Conservation (phyloP, 1,284 basidiomycete species). For the Trichosporon sp. region DNA sequence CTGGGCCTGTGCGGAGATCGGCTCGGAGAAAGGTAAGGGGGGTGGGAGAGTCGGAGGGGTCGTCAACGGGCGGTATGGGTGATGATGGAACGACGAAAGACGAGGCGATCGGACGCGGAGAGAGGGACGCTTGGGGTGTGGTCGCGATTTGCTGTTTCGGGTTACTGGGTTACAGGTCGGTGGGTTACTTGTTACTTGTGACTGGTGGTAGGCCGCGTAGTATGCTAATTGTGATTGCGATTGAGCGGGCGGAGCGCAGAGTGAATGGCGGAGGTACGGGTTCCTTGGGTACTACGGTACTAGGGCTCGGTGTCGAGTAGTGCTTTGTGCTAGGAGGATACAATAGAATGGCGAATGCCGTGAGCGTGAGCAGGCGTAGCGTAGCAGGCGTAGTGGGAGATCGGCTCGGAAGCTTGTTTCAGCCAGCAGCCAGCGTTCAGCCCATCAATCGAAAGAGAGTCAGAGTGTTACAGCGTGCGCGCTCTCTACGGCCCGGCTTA, state of each 20-base stretch:
- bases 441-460: neutral
- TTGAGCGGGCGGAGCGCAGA: neutral
- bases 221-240: neutral
- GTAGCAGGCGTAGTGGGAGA: neutral
- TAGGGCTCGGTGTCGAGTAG: neutral
- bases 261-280: neutral
- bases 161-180: neutral
- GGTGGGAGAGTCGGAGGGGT: slow-evolving; percentile 1
- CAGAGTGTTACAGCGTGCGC: neutral
- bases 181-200: no score
- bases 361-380: neutral
- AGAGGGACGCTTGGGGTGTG: neutral
- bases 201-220: neutral
- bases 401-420: slow-evolving; percentile 4
- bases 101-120: neutral
- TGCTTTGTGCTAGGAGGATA: neutral
- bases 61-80: neutral
- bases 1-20: neutral
- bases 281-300: neutral
- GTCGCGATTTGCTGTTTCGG: neutral
- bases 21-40: neutral
- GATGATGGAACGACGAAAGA: neutral
- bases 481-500: neutral
- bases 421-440: neutral
- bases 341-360: neutral